Evolutionary conservation across 257 asterid species (phyloP).

Genomic region (Leptodermis oblonga): DNA sequence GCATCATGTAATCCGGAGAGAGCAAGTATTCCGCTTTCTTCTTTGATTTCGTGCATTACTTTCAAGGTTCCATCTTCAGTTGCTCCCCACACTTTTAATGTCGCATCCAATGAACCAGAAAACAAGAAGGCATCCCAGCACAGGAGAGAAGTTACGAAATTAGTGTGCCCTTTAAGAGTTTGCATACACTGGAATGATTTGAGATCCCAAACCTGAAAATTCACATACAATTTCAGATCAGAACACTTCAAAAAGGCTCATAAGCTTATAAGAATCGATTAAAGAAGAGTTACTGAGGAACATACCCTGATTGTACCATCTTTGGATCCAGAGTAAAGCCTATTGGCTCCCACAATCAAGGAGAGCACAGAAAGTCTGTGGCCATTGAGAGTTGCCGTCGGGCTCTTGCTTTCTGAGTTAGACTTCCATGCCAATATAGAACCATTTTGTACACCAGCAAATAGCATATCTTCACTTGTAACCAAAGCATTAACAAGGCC

Average conservation of each 20-base stretch:
- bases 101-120: slow-evolving; percentile 60
- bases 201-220: slow-evolving; percentile 59
- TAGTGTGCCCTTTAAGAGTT: slow-evolving; percentile 41
- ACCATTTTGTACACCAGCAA: background rate
- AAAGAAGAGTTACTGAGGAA: too few species aligned
- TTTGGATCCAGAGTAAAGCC: background rate
- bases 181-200: slow-evolving; percentile 49
- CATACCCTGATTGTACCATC: background rate
- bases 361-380: background rate
- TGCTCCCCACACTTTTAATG: slow-evolving; percentile 44
- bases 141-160: slow-evolving; percentile 43
- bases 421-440: background rate
- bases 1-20: slow-evolving; percentile 38
- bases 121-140: slow-evolving; percentile 52
- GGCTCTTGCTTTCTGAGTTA: background rate
- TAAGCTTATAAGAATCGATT: background rate
- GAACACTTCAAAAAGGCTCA: too few species aligned
- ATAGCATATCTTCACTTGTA: background rate
- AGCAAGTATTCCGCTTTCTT: slow-evolving; percentile 32
- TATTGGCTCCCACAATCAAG: background rate
- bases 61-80: slow-evolving; percentile 38
- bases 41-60: slow-evolving; percentile 31
- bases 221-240: too few species aligned
- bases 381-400: background rate
- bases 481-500: background rate